These are phyloP conservation scores for Pisolithus tinctorius DNA, from an alignment of 768 basidiomycete species.

Conservation along the genomic window DNA sequence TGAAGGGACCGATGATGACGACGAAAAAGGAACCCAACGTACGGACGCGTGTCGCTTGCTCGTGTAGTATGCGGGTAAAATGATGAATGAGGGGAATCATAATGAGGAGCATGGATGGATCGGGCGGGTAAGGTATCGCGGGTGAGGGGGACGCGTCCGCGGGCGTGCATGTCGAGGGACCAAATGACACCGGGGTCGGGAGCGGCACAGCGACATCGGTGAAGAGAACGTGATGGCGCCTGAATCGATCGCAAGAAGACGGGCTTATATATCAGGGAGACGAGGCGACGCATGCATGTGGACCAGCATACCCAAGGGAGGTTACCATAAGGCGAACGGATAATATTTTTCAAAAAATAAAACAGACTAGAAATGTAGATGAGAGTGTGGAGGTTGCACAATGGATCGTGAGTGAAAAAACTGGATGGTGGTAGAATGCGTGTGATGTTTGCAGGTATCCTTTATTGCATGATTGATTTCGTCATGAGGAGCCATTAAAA, in stretches of 20 bases:
- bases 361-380: not conserved
- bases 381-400: not conserved
- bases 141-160: not conserved
- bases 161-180: too few species aligned
- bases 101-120: too few species aligned
- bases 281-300: not conserved
- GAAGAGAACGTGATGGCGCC: not conserved
- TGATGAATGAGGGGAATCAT: too few species aligned
- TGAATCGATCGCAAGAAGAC: not conserved
- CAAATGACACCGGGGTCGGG: not conserved
- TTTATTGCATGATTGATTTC: conserved; percentile 2
- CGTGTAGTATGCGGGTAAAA: too few species aligned
- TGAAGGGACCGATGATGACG: too few species aligned
- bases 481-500: not conserved
- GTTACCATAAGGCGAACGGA: not conserved
- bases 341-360: conserved; percentile 1
- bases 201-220: not conserved
- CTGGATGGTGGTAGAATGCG: conserved; percentile 6
- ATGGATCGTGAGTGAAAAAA: conserved; percentile 3
- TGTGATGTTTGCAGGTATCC: conserved; percentile 7
- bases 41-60: too few species aligned
- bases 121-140: not conserved
- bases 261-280: not conserved
- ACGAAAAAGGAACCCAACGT: too few species aligned
- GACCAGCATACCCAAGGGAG: not conserved